Evolutionary conservation across 257 asterid genomes (phyloP).

Genomic region (Solanum pennellii): DNA sequence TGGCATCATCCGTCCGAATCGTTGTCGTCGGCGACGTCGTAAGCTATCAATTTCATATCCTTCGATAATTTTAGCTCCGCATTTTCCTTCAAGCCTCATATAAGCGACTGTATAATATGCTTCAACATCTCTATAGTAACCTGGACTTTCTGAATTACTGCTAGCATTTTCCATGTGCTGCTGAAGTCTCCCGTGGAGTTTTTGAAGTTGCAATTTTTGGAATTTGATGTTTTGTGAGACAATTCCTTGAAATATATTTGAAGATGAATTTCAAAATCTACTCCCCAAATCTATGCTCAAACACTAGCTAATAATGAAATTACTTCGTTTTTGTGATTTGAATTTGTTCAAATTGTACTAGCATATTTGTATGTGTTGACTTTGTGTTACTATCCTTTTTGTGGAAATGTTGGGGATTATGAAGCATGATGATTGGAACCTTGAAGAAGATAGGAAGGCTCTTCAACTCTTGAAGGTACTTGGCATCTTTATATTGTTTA

Average conservation of each 20-base stretch:
- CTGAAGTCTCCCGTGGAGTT: background rate
- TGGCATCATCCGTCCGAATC: conserved; percentile 53
- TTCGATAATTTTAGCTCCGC: background rate
- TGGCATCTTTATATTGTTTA: background rate
- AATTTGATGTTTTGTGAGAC: background rate
- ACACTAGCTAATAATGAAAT: background rate
- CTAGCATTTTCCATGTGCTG: background rate
- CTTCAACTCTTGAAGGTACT: conserved; percentile 66
- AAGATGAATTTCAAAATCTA: background rate
- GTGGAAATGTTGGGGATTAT: background rate
- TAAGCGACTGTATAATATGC: background rate
- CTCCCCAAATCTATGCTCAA: background rate
- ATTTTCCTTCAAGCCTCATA: background rate
- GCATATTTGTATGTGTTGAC: background rate
- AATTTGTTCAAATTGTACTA: background rate
- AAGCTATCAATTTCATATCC: conserved; percentile 12
- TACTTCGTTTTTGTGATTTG: background rate
- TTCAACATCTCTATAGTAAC: background rate
- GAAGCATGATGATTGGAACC: conserved; percentile 92
- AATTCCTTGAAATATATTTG: background rate
- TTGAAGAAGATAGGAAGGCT: conserved; percentile 77
- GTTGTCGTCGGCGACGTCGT: conserved; percentile 92
- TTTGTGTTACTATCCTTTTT: background rate
- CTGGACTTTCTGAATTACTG: background rate
- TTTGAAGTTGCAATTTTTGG: background rate